Evolutionary conservation across 1,139 yeast genomes (phyloP), one percentile per base, ranked within the genome.

Genomic region (Yamadazyma kanchanaburiensis): DNA sequence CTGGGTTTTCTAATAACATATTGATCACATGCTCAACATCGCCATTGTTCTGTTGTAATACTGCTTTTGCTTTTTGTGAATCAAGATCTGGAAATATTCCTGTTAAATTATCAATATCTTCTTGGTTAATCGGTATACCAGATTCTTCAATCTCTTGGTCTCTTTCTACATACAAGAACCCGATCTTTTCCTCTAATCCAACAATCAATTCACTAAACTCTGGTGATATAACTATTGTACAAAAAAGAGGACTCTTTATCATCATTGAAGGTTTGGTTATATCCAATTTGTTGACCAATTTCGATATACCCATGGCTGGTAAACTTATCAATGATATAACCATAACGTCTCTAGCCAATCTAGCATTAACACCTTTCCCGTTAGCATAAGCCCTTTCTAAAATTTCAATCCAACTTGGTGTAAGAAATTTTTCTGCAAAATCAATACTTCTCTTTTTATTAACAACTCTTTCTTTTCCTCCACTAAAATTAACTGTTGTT

Each of bases 31-130:
- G 45, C 38, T 84, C 94, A 1, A 80, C 77, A 33, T 76, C 64
- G 43, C 77, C 57, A 32, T 75, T 64, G 43, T 77, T 57, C 19
- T 70, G 63, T 14, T 55, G 51, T 19, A 87, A 55, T 2, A 82
- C 44, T 2, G 60, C 55, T 9, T 54, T 58, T 0, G 80, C 68
- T 48, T 76, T 70, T 2, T 59, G 55, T 7, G 49, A 48, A 0
- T 70, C 58, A 20, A 81, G 45, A 20, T 64, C 62, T 0, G 91
- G 91, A 47, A 83, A 80, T 32, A 83, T 55, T 24, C 75, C 83
- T n/a, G 49, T 39, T 24, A 82, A 48, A 11, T 64, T 55, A 4
- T 55, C 46, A 1, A 80, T 58, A 30, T 70, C 64, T 4, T 55
- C 63, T n/a, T 58, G 49, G 16, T 56, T 56, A 4, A 38, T 28